phyloP scores from a whole-genome alignment of 768 basidiomycete species.

The Naganishia vishniacii region DNA sequence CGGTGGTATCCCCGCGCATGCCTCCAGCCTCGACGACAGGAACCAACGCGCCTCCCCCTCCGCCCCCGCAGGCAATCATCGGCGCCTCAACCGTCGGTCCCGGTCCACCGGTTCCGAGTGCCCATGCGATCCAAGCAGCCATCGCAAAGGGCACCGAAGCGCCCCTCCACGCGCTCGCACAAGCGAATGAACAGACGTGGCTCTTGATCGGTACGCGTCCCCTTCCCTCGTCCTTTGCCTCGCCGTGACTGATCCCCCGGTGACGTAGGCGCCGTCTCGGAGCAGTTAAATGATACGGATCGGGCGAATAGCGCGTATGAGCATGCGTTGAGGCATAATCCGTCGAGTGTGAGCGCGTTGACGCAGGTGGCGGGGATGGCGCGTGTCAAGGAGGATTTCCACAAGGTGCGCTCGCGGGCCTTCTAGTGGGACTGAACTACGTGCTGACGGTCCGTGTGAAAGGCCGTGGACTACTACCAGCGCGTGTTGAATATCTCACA shows the following conservation, averaged over 20 bases:
- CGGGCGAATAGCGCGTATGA: constrained; percentile 90
- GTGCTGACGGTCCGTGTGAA: constrained; percentile 16
- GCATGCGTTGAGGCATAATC: constrained; percentile 89
- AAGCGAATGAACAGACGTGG: constrained; percentile 93
- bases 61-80: too few relatives aligned
- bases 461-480: constrained; percentile 96
- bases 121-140: constrained; percentile 22
- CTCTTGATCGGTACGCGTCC: constrained; percentile 69
- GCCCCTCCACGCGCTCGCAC: constrained; percentile 58
- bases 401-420: constrained; percentile 61
- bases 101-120: neutral
- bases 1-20: too few relatives aligned
- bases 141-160: constrained; percentile 31
- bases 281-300: constrained; percentile 90
- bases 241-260: constrained; percentile 3
- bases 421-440: neutral
- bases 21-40: too few relatives aligned
- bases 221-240: neutral
- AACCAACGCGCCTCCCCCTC: too few relatives aligned
- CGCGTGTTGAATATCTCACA: constrained; percentile 81
- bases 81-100: too few relatives aligned
- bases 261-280: constrained; percentile 87
- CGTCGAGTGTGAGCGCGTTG: constrained; percentile 79
- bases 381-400: constrained; percentile 94
- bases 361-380: constrained; percentile 93